Conservation (phyloP, 257 asterid genomes). For the Anisodus tanguticus region DNA sequence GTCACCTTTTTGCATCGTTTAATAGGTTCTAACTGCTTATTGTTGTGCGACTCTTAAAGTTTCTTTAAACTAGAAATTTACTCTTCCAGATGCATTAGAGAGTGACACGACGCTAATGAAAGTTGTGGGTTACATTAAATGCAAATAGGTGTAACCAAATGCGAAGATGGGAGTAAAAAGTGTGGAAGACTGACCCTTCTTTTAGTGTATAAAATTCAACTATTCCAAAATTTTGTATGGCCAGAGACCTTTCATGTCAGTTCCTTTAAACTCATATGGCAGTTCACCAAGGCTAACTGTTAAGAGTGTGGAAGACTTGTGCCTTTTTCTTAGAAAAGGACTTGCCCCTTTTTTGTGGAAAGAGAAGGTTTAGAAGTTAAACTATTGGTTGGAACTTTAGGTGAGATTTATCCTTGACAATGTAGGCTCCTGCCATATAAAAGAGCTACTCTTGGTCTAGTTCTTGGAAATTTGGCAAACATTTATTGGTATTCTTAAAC, state of each 20-base stretch:
- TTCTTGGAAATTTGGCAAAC: not conserved
- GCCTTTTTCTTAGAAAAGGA: not conserved
- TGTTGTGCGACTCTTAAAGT: conserved; percentile 2
- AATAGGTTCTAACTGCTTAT: conserved; percentile 14
- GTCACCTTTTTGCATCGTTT: not conserved
- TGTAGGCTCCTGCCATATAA: not conserved
- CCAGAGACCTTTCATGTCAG: not conserved
- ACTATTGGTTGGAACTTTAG: not conserved
- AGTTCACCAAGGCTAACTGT: not conserved
- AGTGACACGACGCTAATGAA: not conserved
- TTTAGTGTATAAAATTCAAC: conserved; percentile 2
- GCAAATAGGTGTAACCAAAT: not conserved
- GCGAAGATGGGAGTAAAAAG: not conserved
- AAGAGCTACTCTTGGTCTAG: not conserved
- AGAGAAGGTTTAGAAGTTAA: not conserved
- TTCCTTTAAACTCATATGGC: not conserved
- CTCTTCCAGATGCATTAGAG: not conserved
- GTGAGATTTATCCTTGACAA: not conserved
- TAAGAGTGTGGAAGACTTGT: not conserved
- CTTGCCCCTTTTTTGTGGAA: not conserved
- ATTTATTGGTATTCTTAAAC: not conserved
- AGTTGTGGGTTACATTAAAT: conserved; percentile 8
- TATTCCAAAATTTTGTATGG: conserved; percentile 5
- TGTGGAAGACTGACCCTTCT: conserved; percentile 12
- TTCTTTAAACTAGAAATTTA: not conserved